Evolutionary conservation across 257 asterid genomes (phyloP).

Genomic region (Eucommia ulmoides): DNA sequence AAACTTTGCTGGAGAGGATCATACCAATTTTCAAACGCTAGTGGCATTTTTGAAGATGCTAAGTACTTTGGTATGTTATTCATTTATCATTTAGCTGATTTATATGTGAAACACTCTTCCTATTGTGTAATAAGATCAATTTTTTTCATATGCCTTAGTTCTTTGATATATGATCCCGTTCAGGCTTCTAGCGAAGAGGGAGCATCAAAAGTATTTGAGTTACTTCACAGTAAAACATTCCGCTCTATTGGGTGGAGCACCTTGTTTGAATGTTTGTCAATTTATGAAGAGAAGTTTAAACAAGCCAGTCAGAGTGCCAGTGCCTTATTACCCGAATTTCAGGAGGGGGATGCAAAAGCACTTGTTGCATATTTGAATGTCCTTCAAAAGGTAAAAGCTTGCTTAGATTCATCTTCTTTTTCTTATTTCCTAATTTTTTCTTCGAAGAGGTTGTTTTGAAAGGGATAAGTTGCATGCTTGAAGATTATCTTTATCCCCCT

Average conservation of each 20-base stretch:
- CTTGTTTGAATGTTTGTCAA: constrained; percentile 68
- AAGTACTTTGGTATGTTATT: constrained; percentile 65
- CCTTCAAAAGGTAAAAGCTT: constrained; percentile 50
- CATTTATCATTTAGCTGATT: background rate
- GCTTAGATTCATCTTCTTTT: too few relatives aligned
- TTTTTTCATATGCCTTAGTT: too few relatives aligned
- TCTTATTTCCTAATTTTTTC: too few relatives aligned
- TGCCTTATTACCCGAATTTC: constrained; percentile 64
- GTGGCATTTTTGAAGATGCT: constrained; percentile 93
- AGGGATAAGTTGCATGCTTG: too few relatives aligned
- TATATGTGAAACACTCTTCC: background rate
- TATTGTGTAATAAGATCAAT: background rate
- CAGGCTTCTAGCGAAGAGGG: constrained; percentile 88
- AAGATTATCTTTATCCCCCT: background rate
- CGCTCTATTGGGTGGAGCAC: constrained; percentile 92
- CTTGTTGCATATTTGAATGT: constrained; percentile 88
- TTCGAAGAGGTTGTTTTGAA: too few relatives aligned
- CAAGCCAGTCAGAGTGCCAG: constrained; percentile 78
- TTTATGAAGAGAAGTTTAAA: constrained; percentile 83
- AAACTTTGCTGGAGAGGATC: constrained; percentile 95
- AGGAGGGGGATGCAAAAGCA: constrained; percentile 96
- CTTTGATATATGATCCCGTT: constrained; percentile 7
- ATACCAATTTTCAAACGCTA: constrained; percentile 75
- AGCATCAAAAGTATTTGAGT: constrained; percentile 82
- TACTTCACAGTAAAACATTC: constrained; percentile 82